These are phyloP conservation scores for Leucoagaricus sp. DNA, from an alignment of 1,284 basidiomycete species.

Conservation along the genomic window DNA sequence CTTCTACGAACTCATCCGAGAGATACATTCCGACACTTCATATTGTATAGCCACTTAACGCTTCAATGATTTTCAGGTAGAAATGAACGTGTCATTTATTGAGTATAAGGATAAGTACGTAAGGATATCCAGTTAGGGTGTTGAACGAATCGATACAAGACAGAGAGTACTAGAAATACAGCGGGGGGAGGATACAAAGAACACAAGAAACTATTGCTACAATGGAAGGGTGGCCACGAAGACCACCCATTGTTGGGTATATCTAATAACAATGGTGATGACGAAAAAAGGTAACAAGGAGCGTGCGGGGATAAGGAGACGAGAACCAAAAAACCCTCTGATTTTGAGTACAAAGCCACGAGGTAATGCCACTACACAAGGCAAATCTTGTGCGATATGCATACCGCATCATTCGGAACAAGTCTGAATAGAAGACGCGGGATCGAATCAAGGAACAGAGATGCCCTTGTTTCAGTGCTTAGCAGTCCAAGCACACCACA, in stretches of 20 bases:
- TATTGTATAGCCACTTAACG: too few species aligned
- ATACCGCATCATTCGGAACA: not conserved
- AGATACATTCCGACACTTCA: too few species aligned
- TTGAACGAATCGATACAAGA: not conserved
- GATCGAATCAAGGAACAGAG: too few species aligned
- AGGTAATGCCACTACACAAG: too few species aligned
- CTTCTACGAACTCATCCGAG: too few species aligned
- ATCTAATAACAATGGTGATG: not conserved
- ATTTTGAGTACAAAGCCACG: too few species aligned
- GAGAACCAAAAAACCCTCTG: not conserved
- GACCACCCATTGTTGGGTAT: not conserved
- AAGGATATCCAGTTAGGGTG: not conserved
- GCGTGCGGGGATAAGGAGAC: not conserved
- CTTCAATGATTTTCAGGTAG: not conserved
- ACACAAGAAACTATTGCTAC: slow-evolving; percentile 24
- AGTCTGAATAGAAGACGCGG: not conserved
- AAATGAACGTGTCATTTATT: not conserved
- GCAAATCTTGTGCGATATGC: too few species aligned
- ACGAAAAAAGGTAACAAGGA: not conserved
- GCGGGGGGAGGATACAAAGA: slow-evolving; percentile 5
- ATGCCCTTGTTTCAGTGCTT: slow-evolving; percentile 31
- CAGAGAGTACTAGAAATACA: slow-evolving; percentile 24
- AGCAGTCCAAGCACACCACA: slow-evolving; percentile 44
- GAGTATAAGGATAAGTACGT: not conserved
- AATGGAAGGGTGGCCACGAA: slow-evolving; percentile 9